A percentile compares a stretch with the other conserved stretches of the same genome.
Evolutionary conservation across 306 rosid species (phyloP).

Genomic region (Cyamopsis tetragonoloba): DNA sequence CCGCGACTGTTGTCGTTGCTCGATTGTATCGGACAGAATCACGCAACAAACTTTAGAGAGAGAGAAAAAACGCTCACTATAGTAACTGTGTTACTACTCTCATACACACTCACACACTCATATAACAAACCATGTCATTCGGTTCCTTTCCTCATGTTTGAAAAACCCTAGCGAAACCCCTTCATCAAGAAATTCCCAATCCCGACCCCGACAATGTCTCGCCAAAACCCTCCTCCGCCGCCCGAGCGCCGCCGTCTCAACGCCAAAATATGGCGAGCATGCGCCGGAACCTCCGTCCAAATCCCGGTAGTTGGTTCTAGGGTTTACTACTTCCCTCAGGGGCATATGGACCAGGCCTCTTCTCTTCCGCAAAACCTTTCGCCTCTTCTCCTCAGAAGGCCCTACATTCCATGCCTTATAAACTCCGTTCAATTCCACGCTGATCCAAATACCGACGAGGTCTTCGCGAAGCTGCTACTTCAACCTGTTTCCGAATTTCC

Average conservation of each 20-base stretch:
- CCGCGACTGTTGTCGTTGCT: too few species aligned
- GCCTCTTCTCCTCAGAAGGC: constrained; percentile 19
- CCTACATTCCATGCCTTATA: constrained; percentile 39
- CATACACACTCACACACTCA: neutral
- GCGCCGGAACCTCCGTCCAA: constrained; percentile 48
- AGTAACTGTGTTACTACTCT: too few species aligned
- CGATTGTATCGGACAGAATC: too few species aligned
- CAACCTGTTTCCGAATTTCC: constrained; percentile 25
- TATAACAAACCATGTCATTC: neutral
- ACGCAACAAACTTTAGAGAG: constrained; percentile 1
- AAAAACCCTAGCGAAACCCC: constrained; percentile 25
- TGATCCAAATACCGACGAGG: constrained; percentile 63
- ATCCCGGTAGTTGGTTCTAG: constrained; percentile 54
- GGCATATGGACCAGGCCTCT: constrained; percentile 59
- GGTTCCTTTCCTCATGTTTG: constrained; percentile 6
- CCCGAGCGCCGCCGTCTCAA: constrained; percentile 20
- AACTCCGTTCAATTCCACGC: constrained; percentile 38
- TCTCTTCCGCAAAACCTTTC: constrained; percentile 39
- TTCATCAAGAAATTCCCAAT: neutral
- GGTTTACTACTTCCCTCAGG: constrained; percentile 84
- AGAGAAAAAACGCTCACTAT: constrained; percentile 7
- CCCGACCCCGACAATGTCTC: neutral
- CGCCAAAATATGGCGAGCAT: constrained; percentile 57
- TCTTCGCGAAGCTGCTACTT: constrained; percentile 49
- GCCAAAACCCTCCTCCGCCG: neutral